Percentiles rank a stretch among this genome's conserved stretches.
These are phyloP conservation scores for Monilinia fructigena DNA, from an alignment of 2,329 filamentous ascomycete genomes.

Conservation along the genomic window DNA sequence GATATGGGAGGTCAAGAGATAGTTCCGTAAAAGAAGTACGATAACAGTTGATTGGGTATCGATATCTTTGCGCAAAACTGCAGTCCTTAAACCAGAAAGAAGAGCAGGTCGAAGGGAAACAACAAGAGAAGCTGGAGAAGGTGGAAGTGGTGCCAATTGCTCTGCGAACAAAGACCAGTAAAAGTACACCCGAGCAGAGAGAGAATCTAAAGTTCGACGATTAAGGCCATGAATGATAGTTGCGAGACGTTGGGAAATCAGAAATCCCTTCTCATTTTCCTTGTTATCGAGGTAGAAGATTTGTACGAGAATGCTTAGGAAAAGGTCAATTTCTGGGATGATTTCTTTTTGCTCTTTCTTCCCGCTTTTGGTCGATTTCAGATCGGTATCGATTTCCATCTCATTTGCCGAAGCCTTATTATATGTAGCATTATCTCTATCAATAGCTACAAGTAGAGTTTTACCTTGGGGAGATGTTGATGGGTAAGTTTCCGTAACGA, in stretches of 20 bases:
- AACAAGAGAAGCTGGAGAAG: conserved; percentile 83
- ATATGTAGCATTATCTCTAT: conserved; percentile 63
- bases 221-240: conserved; percentile 87
- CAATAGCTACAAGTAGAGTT: conserved; percentile 68
- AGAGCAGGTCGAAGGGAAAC: conserved; percentile 83
- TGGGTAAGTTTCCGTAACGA: conserved; percentile 78
- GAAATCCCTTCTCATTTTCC: conserved; percentile 73
- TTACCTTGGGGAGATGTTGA: conserved; percentile 60
- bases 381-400: conserved; percentile 71
- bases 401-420: conserved; percentile 57
- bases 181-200: conserved; percentile 95
- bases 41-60: conserved; percentile 98
- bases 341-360: conserved; percentile 71
- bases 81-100: conserved; percentile 84
- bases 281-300: conserved; percentile 87
- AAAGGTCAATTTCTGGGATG: conserved; percentile 84
- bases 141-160: conserved; percentile 80
- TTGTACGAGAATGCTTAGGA: conserved; percentile 81
- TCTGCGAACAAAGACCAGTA: conserved; percentile 97
- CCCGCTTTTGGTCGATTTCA: conserved; percentile 55
- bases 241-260: conserved; percentile 80
- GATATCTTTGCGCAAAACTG: conserved; percentile 93
- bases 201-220: conserved; percentile 87
- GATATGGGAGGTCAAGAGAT: conserved; percentile 94
- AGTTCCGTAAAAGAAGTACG: conserved; percentile 90